Percentiles rank a stretch among this genome's conserved stretches.
Conservation (phyloP, 2,329 filamentous ascomycete genomes). For the Fusarium continuum region DNA sequence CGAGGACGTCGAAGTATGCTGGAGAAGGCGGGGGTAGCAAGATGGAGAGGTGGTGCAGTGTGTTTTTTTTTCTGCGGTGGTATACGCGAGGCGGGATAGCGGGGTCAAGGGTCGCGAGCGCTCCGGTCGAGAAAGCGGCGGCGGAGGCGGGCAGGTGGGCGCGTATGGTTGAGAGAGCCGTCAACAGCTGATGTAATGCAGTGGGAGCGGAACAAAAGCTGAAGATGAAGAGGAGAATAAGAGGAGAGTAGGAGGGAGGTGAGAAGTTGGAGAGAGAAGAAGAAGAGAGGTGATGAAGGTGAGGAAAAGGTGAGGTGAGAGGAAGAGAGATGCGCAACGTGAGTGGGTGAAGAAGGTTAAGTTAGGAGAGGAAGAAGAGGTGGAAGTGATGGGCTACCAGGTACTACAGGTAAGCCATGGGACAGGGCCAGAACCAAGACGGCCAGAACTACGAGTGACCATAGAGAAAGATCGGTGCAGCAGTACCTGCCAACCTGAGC, state of each 20-base stretch:
- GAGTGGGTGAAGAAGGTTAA: conserved; percentile 33
- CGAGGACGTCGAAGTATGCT: conserved; percentile 34
- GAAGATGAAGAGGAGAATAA: conserved; percentile 36
- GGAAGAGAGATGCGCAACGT: conserved; percentile 43
- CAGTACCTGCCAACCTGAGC: conserved; percentile 16
- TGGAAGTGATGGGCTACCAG: conserved; percentile 27
- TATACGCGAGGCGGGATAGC: conserved; percentile 47
- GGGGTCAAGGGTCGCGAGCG: conserved; percentile 46
- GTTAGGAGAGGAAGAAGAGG: conserved; percentile 33
- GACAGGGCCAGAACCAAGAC: conserved; percentile 29
- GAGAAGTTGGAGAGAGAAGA: conserved; percentile 31
- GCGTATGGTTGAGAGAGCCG: conserved; percentile 35
- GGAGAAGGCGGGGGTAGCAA: conserved; percentile 33
- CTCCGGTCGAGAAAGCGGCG: conserved; percentile 37
- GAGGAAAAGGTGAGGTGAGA: conserved; percentile 44
- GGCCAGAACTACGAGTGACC: conserved; percentile 18
- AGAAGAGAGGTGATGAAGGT: conserved; percentile 44
- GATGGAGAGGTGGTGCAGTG: conserved; percentile 39
- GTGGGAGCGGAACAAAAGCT: conserved; percentile 34
- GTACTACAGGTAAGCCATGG: conserved; percentile 2
- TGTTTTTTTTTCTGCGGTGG: conserved; percentile 45
- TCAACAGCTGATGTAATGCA: conserved; percentile 29
- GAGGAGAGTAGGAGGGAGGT: conserved; percentile 41
- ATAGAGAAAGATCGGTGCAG: conserved; percentile 13
- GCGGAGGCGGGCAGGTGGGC: conserved; percentile 31